phyloP scores from a whole-genome alignment of 2,329 filamentous ascomycete species.

The Cercospora nicotianae region DNA sequence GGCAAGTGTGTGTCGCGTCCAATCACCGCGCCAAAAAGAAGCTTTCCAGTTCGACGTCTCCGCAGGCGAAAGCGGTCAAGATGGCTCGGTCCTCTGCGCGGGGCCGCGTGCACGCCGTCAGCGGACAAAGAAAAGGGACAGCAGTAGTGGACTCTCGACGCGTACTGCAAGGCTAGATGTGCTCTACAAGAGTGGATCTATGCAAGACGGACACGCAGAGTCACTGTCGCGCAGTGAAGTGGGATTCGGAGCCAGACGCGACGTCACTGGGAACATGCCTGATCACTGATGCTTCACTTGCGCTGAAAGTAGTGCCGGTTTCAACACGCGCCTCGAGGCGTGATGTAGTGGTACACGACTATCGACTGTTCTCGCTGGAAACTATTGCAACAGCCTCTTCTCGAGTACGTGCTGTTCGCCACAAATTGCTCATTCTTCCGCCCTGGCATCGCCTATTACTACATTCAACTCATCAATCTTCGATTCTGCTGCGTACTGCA shows the following conservation, averaged over 20 bases:
- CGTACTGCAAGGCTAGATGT: background rate
- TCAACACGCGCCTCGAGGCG: slow-evolving; percentile 1
- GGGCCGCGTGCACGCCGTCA: background rate
- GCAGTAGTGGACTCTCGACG: background rate
- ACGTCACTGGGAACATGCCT: slow-evolving; percentile 12
- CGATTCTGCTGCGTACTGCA: slow-evolving; percentile 32
- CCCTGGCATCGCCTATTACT: slow-evolving; percentile 25
- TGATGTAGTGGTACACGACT: slow-evolving; percentile 4
- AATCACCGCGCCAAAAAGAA: slow-evolving; percentile 4
- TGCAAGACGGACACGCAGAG: background rate
- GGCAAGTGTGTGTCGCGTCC: slow-evolving; percentile 3
- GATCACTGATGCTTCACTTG: slow-evolving; percentile 4
- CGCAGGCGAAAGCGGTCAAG: slow-evolving; percentile 5
- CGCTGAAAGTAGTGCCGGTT: background rate
- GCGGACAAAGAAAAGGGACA: background rate
- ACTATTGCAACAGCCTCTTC: background rate
- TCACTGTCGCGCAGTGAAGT: background rate
- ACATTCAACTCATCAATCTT: slow-evolving; percentile 33
- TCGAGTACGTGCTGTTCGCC: background rate
- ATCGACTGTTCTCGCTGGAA: background rate
- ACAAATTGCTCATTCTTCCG: slow-evolving; percentile 2
- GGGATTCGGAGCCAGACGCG: background rate
- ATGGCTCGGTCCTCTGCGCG: background rate
- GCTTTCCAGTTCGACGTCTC: slow-evolving; percentile 1
- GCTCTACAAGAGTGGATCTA: background rate